Evolutionary conservation across 768 basidiomycete genomes (phyloP), one percentile per base, ranked within the genome.

Genomic region (Mycena capillaripes): DNA sequence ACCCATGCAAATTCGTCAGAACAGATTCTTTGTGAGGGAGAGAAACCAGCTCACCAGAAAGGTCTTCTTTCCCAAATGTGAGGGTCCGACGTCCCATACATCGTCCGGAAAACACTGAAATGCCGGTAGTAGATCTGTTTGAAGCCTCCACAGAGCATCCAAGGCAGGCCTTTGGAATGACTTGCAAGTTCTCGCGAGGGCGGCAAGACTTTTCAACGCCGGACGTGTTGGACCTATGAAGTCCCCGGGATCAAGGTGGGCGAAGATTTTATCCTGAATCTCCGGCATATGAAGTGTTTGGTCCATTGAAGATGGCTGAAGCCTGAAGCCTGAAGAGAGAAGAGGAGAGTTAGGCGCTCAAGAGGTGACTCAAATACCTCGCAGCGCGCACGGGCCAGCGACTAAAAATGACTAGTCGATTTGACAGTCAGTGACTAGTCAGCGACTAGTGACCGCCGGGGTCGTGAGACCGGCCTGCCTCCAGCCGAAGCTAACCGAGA

Each of bases 121-220:
- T n/a, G 46, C 61, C 7, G 61, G 61, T 2, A 62, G 17, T 16
- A 62, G 44, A 48, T n/a, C 11, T 9, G 16, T 30, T 19, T 62
- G 61, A 23, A 34, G 12, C 12, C 27, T n/a, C 61, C 61, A 62
- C 19, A 62, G 61, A 12, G 61, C 61, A 8, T 62, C n/a, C 8
- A 50, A 34, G 19, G 61, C 61, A 9, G 61, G 46, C 4, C 14
- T 11, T 23, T 50, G 61, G 30, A 62, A 62, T 17, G 44, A 10
- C 23, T 32, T 62, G 61, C 61, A 62, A 34, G 61, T 62, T 62
- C 61, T 62, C 61, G 61, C 61, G 12, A 62, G 46, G 17, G 30
- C 44, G 23, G 61, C 61, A 48, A 48, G 44, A 50, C 12, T 53
- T 16, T 40, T 40, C 11, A 14, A 38, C 8, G 38, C 11, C 16